Evolutionary conservation across 495 filamentous ascomycete species (phyloP).

Genomic region (Daldinia bambusicola): DNA sequence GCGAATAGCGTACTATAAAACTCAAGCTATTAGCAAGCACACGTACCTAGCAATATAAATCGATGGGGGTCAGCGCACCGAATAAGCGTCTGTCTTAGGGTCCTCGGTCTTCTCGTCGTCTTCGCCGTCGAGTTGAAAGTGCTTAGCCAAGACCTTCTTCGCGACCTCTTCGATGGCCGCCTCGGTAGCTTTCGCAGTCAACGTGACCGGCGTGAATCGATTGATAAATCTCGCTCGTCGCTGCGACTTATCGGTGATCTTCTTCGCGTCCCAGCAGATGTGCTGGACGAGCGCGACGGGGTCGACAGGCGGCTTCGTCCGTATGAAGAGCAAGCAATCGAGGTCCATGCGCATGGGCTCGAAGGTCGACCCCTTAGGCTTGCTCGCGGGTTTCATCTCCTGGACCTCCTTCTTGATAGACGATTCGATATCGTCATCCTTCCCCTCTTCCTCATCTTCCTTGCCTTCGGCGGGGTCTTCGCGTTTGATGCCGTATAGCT

Average conservation of each 20-base stretch:
- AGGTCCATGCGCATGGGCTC: constrained; percentile 75
- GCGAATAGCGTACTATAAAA: constrained; percentile 84
- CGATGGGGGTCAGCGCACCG: constrained; percentile 34
- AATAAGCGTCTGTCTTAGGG: constrained; percentile 12
- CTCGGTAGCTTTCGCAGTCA: constrained; percentile 80
- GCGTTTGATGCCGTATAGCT: constrained; percentile 64
- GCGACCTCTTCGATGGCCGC: constrained; percentile 79
- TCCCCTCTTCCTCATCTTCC: constrained; percentile 52
- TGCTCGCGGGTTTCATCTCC: constrained; percentile 65
- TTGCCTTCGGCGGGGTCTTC: constrained; percentile 51
- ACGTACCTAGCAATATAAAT: not conserved
- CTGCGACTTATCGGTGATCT: constrained; percentile 54
- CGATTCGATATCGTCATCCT: constrained; percentile 75
- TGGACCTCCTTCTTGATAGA: constrained; percentile 82
- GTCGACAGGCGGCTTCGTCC: constrained; percentile 73
- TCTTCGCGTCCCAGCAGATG: constrained; percentile 74
- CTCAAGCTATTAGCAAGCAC: constrained; percentile 4
- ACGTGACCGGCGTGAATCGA: constrained; percentile 81
- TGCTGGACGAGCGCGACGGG: constrained; percentile 80
- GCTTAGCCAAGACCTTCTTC: constrained; percentile 71
- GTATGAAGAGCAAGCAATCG: constrained; percentile 79
- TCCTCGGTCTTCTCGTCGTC: constrained; percentile 30
- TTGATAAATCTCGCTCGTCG: constrained; percentile 80
- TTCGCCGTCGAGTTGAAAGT: constrained; percentile 69
- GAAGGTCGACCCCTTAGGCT: constrained; percentile 61